phyloP scores from a whole-genome alignment of 768 basidiomycete genomes.

The Trametes villosa region DNA sequence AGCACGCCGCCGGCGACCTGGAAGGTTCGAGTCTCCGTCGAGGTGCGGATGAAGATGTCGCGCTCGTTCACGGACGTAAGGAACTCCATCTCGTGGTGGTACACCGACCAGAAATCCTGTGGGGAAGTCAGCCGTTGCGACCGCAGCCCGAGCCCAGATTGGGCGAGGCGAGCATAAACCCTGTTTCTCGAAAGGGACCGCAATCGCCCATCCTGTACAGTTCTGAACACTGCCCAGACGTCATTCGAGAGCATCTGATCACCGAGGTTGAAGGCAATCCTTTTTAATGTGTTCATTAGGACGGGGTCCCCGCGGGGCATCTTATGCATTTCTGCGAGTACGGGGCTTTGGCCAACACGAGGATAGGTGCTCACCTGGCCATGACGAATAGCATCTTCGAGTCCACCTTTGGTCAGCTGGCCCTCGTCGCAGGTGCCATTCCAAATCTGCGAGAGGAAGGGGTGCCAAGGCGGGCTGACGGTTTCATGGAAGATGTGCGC shows the following conservation, averaged over 20 bases:
- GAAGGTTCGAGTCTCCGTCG: slow-evolving; percentile 51
- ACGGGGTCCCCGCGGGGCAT: too few relatives aligned
- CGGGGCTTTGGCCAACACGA: too few relatives aligned
- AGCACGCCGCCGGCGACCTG: slow-evolving; percentile 51
- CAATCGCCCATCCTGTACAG: too few relatives aligned
- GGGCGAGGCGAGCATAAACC: too few relatives aligned
- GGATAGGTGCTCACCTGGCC: slow-evolving; percentile 34
- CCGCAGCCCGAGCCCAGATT: too few relatives aligned
- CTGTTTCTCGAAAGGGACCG: too few relatives aligned
- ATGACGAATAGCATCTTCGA: slow-evolving; percentile 47
- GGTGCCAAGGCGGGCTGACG: slow-evolving; percentile 44
- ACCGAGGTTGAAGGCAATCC: too few relatives aligned
- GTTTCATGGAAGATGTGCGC: slow-evolving; percentile 46
- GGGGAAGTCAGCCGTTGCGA: neutral
- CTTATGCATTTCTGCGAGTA: too few relatives aligned
- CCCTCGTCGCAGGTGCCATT: slow-evolving; percentile 52
- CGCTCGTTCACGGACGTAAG: slow-evolving; percentile 38
- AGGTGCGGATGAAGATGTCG: slow-evolving; percentile 49
- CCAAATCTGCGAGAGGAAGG: slow-evolving; percentile 50
- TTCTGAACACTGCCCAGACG: too few relatives aligned
- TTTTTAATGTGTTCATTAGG: too few relatives aligned
- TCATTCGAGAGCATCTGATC: too few relatives aligned
- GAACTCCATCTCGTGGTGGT: slow-evolving; percentile 40
- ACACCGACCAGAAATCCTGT: slow-evolving; percentile 52
- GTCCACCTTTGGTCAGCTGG: slow-evolving; percentile 49